Evolutionary conservation across 768 basidiomycete genomes (phyloP).

Genomic region (Coprinopsis sp.): DNA sequence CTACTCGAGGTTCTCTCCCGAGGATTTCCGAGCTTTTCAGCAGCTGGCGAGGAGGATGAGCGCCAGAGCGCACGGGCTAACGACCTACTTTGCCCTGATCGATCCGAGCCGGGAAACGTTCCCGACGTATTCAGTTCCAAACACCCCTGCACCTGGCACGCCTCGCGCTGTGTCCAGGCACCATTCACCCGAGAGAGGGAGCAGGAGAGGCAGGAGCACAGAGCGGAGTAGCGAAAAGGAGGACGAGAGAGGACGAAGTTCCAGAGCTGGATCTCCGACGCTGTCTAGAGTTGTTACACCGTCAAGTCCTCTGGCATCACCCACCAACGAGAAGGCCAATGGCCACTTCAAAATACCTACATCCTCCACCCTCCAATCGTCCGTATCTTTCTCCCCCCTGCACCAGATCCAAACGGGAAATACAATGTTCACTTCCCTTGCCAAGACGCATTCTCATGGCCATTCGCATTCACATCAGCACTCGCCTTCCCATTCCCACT

Average conservation of each 20-base stretch:
- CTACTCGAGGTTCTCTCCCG: conserved; percentile 55
- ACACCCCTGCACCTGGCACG: conserved; percentile 3
- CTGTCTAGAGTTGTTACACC: no score
- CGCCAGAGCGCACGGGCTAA: conserved; percentile 59
- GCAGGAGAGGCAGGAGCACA: not conserved
- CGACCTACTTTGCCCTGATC: conserved; percentile 56
- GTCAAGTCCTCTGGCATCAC: no score
- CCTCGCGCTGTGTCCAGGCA: conserved; percentile 9
- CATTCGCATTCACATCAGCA: conserved; percentile 2
- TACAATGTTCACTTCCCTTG: no score
- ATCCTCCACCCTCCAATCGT: no score
- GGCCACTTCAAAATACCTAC: no score
- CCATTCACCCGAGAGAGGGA: not conserved
- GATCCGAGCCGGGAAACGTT: conserved; percentile 60
- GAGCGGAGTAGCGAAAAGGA: not conserved
- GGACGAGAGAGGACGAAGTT: not conserved
- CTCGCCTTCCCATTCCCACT: conserved; percentile 16
- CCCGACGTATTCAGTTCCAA: conserved; percentile 30
- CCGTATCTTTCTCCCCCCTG: no score
- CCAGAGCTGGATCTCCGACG: not conserved
- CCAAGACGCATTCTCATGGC: not conserved
- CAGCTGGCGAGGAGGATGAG: conserved; percentile 43
- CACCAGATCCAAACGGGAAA: no score
- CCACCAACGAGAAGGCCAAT: no score
- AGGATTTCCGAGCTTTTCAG: conserved; percentile 51